Evolutionary conservation across 768 basidiomycete genomes (phyloP), one percentile per base, ranked within the genome.

Genomic region (Rhizopogon vinicolor): DNA sequence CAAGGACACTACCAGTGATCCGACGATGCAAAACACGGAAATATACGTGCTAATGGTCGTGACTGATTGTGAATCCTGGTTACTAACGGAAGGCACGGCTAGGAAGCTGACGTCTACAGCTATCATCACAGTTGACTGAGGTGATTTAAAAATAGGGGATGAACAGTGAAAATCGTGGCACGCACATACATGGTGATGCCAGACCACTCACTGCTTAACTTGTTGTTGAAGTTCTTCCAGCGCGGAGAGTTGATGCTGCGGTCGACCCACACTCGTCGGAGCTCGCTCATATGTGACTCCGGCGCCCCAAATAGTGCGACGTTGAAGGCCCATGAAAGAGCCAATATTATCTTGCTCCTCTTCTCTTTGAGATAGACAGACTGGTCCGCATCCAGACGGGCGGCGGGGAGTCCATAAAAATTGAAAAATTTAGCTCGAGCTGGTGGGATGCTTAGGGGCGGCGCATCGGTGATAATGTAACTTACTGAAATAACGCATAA

Each of bases 61-160:
- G 22, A 48, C 45, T 39, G 19, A 49, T 48, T 13, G 29, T 19
- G n/a, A 16, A 33, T 56, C 25, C 25, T 25, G 25, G 25, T 25
- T 25, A 25, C 25, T 72, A 44, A 77, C 71, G 37, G 69, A 68
- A 18, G 76, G 76, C n/a, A 84, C 80, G 9, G 79, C 76, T 8
- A 84, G 63, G 59, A 82, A 81, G 0, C 75, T 76, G 1, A 84
- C 76, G 52, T 81, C 81, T 1, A 77, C 78, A 18, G 75, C 75
- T 5, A 83, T 62, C 37, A 83, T 63, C 16, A 82, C 78, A 1
- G 77, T 78, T 2, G 72, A 73, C 80, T 82, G 10, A 40, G 13
- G 10, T 14, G 41, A 37, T 18, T 16, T 39, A 41, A 18, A 13
- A 19, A 39, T 6, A n/a, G 3, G 12, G 42, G 8, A 2, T 3